These are phyloP conservation scores for Yamadazyma triangularis DNA, from an alignment of 1,139 yeast genomes.

Conservation along the genomic window DNA sequence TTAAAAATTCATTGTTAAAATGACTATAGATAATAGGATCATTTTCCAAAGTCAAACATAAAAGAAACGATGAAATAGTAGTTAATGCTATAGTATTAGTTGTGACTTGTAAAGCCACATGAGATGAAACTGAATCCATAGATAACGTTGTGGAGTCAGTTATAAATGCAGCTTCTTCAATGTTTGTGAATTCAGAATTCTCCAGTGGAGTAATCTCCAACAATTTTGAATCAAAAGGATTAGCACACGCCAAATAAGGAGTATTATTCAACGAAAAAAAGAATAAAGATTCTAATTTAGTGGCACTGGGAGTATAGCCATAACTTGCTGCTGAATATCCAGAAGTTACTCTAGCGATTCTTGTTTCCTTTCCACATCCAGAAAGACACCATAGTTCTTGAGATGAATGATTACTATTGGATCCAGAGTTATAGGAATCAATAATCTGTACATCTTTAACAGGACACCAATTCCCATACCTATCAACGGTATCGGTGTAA, in stretches of 20 bases:
- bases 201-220: slow-evolving; percentile 22
- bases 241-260: slow-evolving; percentile 29
- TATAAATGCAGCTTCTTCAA: slow-evolving; percentile 16
- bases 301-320: no score
- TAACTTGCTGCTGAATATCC: no score
- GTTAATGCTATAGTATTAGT: slow-evolving; percentile 20
- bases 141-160: slow-evolving; percentile 7
- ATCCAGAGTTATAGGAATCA: slow-evolving; percentile 19
- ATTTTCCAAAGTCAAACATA: slow-evolving; percentile 6
- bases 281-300: slow-evolving; percentile 22
- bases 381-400: slow-evolving; percentile 48
- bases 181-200: slow-evolving; percentile 18
- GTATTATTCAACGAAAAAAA: slow-evolving; percentile 13
- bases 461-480: slow-evolving; percentile 49
- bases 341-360: no score
- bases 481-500: slow-evolving; percentile 9
- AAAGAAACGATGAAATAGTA: slow-evolving; percentile 12
- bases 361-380: slow-evolving; percentile 36
- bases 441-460: slow-evolving; percentile 37
- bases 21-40: slow-evolving; percentile 15
- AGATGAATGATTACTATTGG: slow-evolving; percentile 14
- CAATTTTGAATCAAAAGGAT: slow-evolving; percentile 34
- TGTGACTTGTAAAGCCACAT: slow-evolving; percentile 22
- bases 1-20: slow-evolving; percentile 11
- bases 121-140: slow-evolving; percentile 4